Base-by-base conservation (phyloP, 75 land plant species). In the Adiantum capillusveneris region DNA sequence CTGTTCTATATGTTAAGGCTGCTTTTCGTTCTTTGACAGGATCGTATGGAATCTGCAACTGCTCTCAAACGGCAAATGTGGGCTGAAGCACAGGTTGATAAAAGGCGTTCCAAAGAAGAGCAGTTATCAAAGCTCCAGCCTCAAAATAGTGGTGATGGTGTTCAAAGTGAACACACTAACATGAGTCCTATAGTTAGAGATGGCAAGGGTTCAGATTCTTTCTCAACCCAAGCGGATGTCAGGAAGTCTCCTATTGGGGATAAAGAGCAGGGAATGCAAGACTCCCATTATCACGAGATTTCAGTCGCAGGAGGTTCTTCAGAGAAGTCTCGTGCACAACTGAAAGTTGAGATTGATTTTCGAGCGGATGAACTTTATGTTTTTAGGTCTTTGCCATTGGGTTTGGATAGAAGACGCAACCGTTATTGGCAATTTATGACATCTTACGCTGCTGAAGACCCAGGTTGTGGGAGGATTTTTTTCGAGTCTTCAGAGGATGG, bases 391-490 rank as follows among this genome's bases (percentile, higher is more conserved):
- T 59, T 90, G 63, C 96, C 98, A 2, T 74, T 94, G 52, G 98
- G 98, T 21, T 84, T 76, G 68, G 98, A 94, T 64, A 77, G 98
- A 2, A 83, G 98, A 63, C 77, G 74, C 45, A 94, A 94, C 46
- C 74, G 98, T 7, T 94, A 89, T 62, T 94, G 98, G 98, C 96
- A 79, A 52, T 94, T 94, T 64, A 79, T 79, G 29, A 77, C 98
- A 21, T 84, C 81, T 58, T 66, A 84, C 55, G 92, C 86, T 29
- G 75, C 73, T 9, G 82, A 81, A 62, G 98, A 94, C 75, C 96
- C 91, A 63, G 91, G 96, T 44, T 70, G 78, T 63, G 98, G 90
- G 19, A 75, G 98, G 44, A 87, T 94, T 20, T 88, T 85, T 72
- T 79, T 89, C 60, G 98, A 94, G 70, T 78, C 78, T 12, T 74